These are phyloP conservation scores for Choricystis sp. DNA, from an alignment of 139 green algal genomes.

Conservation along the genomic window DNA sequence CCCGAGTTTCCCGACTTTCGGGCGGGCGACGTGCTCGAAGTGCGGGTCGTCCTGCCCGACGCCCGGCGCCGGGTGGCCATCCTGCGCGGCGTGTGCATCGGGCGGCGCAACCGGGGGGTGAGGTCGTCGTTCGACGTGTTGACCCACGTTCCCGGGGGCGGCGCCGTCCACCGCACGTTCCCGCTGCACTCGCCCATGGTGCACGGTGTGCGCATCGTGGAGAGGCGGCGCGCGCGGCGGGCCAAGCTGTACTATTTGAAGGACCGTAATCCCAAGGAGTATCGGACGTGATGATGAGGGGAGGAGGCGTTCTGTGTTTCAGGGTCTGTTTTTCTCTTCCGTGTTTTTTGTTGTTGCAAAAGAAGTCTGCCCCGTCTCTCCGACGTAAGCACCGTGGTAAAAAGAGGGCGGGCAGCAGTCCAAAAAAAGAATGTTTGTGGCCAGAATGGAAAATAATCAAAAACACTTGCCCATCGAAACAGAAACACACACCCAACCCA, in stretches of 20 bases:
- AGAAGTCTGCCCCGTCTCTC: no score
- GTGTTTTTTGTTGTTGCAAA: no score
- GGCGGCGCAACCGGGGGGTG: conserved; percentile 17
- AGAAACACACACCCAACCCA: neutral
- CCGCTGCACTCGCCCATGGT: conserved; percentile 40
- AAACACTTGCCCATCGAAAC: no score
- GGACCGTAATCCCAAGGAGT: conserved; percentile 20
- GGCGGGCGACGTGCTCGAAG: conserved; percentile 26
- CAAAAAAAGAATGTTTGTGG: no score
- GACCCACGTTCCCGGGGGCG: conserved; percentile 21
- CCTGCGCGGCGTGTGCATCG: conserved; percentile 38
- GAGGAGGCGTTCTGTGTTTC: no score
- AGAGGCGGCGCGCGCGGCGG: conserved; percentile 13
- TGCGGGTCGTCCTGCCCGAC: conserved; percentile 30
- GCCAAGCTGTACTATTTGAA: conserved; percentile 45
- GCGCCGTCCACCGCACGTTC: conserved; percentile 34
- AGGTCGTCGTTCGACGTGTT: conserved; percentile 34
- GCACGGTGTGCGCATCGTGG: conserved; percentile 21
- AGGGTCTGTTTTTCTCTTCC: neutral
- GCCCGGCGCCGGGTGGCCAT: conserved; percentile 24
- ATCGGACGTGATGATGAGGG: conserved; percentile 5
- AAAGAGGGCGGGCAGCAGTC: no score
- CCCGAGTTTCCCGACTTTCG: conserved; percentile 21
- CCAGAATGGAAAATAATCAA: no score
- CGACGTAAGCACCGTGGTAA: no score